Conservation (phyloP, 2,329 filamentous ascomycete species). For the Alternaria sp. region DNA sequence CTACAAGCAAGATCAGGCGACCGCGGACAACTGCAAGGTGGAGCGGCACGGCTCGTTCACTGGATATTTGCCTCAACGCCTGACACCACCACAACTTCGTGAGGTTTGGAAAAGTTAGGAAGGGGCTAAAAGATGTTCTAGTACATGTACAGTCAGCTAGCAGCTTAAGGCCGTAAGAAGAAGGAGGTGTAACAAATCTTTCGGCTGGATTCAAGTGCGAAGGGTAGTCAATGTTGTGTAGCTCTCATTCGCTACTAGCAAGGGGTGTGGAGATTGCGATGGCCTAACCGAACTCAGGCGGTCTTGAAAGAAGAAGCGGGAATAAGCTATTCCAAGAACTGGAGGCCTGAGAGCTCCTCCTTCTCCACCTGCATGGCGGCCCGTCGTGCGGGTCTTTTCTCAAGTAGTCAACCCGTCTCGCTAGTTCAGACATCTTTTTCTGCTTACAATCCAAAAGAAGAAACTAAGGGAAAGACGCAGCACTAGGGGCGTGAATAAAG, state of each 20-base stretch:
- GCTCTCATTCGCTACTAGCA: conserved; percentile 1
- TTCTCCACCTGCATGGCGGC: conserved; percentile 1
- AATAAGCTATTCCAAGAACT: conserved; percentile 4
- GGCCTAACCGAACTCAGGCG: background rate
- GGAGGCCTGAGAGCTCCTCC: background rate
- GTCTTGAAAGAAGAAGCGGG: background rate
- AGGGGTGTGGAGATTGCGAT: background rate
- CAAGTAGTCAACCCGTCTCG: background rate
- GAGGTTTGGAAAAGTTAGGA: background rate
- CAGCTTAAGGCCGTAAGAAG: conserved; percentile 3
- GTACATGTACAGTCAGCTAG: background rate
- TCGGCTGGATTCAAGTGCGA: background rate
- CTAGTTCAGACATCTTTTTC: background rate
- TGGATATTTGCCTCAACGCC: conserved; percentile 1
- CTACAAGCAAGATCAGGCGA: conserved; percentile 3
- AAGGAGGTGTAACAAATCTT: conserved; percentile 10
- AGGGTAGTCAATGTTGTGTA: background rate
- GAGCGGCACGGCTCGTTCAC: conserved; percentile 2
- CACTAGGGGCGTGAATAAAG: background rate
- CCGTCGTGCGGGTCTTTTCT: background rate
- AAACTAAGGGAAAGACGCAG: conserved; percentile 1
- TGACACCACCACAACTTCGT: conserved; percentile 6
- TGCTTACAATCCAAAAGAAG: background rate
- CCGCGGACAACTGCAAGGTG: background rate
- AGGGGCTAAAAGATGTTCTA: background rate